A percentile compares a stretch with the other conserved stretches of the same genome.
These are phyloP conservation scores for Mortierella hygrophila DNA, from an alignment of 192 early-diverging fungal species.

Conservation along the genomic window DNA sequence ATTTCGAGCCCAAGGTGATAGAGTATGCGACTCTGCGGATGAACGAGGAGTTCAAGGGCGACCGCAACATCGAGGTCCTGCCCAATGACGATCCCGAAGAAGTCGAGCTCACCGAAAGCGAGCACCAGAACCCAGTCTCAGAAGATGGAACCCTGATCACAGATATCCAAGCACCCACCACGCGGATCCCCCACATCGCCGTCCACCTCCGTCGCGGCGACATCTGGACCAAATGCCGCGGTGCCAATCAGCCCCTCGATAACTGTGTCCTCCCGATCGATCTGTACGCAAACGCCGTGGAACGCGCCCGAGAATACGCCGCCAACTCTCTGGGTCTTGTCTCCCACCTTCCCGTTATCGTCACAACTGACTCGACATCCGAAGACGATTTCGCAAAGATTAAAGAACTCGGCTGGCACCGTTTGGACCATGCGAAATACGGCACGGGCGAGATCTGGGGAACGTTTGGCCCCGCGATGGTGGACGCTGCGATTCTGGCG, in stretches of 20 bases:
- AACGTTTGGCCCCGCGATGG: constrained; percentile 30
- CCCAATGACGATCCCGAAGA: constrained; percentile 34
- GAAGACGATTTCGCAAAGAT: constrained; percentile 28
- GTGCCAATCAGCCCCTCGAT: neutral
- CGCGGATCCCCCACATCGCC: constrained; percentile 37
- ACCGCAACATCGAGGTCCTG: constrained; percentile 10
- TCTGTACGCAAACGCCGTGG: constrained; percentile 7
- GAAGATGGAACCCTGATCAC: neutral
- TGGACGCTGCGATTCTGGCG: constrained; percentile 41
- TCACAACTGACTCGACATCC: constrained; percentile 34
- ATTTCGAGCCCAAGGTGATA: constrained; percentile 37
- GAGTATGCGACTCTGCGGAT: constrained; percentile 22
- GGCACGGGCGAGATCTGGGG: constrained; percentile 20
- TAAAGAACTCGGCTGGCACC: constrained; percentile 32
- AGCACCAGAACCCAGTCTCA: neutral
- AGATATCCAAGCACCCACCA: constrained; percentile 1
- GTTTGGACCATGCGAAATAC: constrained; percentile 32
- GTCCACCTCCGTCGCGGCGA: constrained; percentile 42
- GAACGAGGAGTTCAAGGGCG: constrained; percentile 18
- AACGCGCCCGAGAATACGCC: constrained; percentile 10
- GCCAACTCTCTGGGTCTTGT: neutral
- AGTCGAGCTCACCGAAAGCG: neutral
- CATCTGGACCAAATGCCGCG: constrained; percentile 22
- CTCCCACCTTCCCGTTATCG: constrained; percentile 26
- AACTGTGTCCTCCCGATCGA: constrained; percentile 24